Base-by-base conservation (phyloP, 805 yeast genomes). In the Candida morakotiae region DNA sequence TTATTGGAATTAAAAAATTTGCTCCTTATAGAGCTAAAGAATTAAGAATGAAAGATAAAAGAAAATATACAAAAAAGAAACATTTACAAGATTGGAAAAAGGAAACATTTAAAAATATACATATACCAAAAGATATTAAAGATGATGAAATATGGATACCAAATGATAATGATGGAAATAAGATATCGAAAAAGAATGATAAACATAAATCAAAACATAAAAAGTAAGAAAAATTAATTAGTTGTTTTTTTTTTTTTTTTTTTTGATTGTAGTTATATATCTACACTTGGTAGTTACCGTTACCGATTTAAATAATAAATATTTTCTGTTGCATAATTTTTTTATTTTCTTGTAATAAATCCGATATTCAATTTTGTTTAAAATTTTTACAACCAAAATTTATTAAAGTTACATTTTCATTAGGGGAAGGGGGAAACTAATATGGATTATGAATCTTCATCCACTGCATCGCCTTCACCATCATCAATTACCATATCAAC, bases 1-100 rank as follows among this genome's bases (percentile, higher is more conserved):
- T 72, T 52, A 81, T 88, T 40, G 93, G 96, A 16, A 66, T 93
- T 51, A 91, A 91, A 68, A 89, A 89, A 60, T 79, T 93, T 47
- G 97, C 98, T 0, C 91, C 98, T 20, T 93, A 86, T 58, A 79
- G 96, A 57, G 78, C 87, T 17, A 75, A 75, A 46, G 94, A 85
- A 41, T 69, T 73, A 45, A 71, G 79, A 45, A 62, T 69, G 47
- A 87, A 82, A 55, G 98, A 93, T 58, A 83, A 79, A 61, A 74
- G 94, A 55, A 86, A 87, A 64, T 83, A 75, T 40, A 42, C 47
- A 20, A 93, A 91, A 71, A 79, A 81, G 65, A 84, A 76, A 61
- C 74, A 93, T 50, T 62, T 93, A 42, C 75, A 83, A 45, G 93
- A 88, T 48, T 93, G 98, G 98, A 79, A 95, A 61, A 77, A 81